A percentile compares a stretch with the other conserved stretches of the same genome.
phyloP scores from a whole-genome alignment of 2,329 filamentous ascomycete genomes.

The Fusarium papillatum region DNA sequence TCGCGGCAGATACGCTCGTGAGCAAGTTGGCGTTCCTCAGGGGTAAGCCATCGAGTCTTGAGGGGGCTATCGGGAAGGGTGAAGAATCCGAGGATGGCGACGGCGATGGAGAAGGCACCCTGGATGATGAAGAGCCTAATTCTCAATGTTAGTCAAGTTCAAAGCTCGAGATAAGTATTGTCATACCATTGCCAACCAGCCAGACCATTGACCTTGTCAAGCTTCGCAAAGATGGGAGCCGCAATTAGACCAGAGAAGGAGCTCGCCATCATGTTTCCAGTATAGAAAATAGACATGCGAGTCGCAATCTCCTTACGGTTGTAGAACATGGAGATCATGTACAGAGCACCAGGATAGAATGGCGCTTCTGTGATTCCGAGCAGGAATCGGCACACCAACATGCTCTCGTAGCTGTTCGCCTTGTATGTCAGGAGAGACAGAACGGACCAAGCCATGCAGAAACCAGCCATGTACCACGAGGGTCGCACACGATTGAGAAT shows the following conservation, averaged over 20 bases:
- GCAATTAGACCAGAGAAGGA: constrained; percentile 61
- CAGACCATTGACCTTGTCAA: constrained; percentile 43
- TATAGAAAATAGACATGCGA: constrained; percentile 60
- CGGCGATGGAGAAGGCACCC: constrained; percentile 41
- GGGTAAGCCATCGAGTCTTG: constrained; percentile 53
- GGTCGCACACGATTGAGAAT: constrained; percentile 57
- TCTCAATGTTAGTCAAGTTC: background rate
- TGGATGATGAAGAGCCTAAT: constrained; percentile 47
- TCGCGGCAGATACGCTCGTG: constrained; percentile 52
- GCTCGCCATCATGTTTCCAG: constrained; percentile 52
- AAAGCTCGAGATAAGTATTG: too few species aligned
- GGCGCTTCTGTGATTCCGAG: constrained; percentile 57
- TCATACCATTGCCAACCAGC: constrained; percentile 49
- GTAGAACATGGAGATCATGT: constrained; percentile 67
- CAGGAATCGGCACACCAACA: constrained; percentile 58
- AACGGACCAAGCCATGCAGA: constrained; percentile 55
- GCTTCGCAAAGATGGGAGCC: constrained; percentile 54
- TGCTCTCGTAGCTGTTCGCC: constrained; percentile 55
- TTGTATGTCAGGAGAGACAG: constrained; percentile 57
- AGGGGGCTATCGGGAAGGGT: constrained; percentile 55
- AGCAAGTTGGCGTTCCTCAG: constrained; percentile 56
- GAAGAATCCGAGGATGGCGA: constrained; percentile 49
- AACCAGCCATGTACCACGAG: constrained; percentile 57
- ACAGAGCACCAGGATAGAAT: constrained; percentile 52
- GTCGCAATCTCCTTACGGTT: constrained; percentile 62